phyloP scores from a whole-genome alignment of 169 alveolate species.

The Babesia microti region DNA sequence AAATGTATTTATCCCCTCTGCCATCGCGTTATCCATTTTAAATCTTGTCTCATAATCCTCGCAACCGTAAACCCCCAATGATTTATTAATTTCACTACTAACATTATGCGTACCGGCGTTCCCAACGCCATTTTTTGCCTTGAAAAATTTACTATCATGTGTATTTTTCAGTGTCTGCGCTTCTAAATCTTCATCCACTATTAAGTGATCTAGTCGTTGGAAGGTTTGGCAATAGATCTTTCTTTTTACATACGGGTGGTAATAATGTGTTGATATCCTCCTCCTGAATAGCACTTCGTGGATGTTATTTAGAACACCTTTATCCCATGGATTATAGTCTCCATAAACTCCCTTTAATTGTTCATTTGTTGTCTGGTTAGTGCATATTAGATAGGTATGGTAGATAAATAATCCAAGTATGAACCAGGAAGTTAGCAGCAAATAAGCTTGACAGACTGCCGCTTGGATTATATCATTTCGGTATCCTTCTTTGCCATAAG shows the following conservation, averaged over 20 bases:
- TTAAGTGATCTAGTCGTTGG: no score
- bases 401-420: conserved; percentile 58
- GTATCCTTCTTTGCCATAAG: conserved; percentile 12
- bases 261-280: conserved; percentile 12
- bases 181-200: no score
- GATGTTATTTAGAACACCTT: conserved; percentile 47
- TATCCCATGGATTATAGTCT: conserved; percentile 58
- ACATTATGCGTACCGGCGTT: no score
- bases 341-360: conserved; percentile 54
- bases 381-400: conserved; percentile 54
- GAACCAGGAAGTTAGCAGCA: conserved; percentile 59
- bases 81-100: no score
- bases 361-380: conserved; percentile 70
- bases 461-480: conserved; percentile 21
- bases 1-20: no score
- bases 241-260: conserved; percentile 1
- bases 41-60: no score
- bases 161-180: no score
- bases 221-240: no score
- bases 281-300: conserved; percentile 42
- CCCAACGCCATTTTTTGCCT: no score
- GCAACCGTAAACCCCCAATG: no score
- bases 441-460: conserved; percentile 26
- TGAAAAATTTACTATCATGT: no score
- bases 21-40: no score